phyloP scores from a whole-genome alignment of 2,329 filamentous ascomycete genomes.

The Thermothelomyces thermophilus region DNA sequence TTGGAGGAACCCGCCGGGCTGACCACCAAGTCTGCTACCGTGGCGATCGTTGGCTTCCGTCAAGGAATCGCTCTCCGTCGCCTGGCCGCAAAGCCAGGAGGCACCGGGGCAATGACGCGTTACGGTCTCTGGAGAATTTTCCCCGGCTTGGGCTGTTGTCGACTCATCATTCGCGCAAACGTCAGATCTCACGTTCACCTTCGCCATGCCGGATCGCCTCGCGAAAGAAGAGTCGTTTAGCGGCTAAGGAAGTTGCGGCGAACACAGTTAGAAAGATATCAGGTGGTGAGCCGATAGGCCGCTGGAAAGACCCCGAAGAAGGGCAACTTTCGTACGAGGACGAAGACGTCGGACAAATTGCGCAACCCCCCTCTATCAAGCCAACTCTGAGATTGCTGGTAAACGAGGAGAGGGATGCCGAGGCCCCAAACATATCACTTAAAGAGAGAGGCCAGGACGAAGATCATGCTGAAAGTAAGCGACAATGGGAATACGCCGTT shows the following conservation, averaged over 20 bases:
- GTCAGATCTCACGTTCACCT: slow-evolving; percentile 2
- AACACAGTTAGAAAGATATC: background rate
- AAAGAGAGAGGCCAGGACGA: background rate
- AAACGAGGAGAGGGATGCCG: background rate
- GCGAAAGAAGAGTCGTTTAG: background rate
- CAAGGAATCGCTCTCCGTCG: background rate
- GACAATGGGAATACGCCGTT: background rate
- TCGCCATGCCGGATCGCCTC: background rate
- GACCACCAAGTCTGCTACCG: background rate
- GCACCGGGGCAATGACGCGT: background rate
- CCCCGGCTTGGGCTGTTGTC: background rate
- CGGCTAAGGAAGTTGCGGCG: no score
- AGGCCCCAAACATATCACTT: background rate
- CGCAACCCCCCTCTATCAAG: background rate
- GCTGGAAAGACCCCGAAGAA: background rate
- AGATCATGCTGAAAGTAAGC: background rate
- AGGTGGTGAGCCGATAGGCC: background rate
- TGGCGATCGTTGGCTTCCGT: background rate
- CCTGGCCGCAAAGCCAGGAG: background rate
- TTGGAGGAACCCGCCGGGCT: no score
- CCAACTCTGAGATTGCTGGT: background rate
- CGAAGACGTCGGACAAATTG: background rate
- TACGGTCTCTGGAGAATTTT: background rate
- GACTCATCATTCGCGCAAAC: background rate
- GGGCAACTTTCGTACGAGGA: slow-evolving; percentile 19